phyloP scores from a whole-genome alignment of 495 filamentous ascomycete species.

The Daldinia concentrica region DNA sequence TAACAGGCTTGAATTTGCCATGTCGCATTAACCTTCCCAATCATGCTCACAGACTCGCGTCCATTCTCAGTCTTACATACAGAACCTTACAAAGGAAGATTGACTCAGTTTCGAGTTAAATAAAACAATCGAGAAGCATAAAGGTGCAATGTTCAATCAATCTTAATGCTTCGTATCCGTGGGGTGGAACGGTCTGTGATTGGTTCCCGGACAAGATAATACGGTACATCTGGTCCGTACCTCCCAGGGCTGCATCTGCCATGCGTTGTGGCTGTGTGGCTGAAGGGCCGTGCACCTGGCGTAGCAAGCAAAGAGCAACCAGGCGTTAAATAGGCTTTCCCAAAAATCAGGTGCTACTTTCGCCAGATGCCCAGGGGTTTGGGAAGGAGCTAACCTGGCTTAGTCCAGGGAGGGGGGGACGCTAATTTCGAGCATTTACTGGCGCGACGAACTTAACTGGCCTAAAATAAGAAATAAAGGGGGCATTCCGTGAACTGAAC shows the following conservation, averaged over 20 bases:
- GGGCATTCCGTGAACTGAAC: slow-evolving; percentile 19
- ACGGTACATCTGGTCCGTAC: background rate
- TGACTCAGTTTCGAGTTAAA: slow-evolving; percentile 15
- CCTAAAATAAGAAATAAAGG: slow-evolving; percentile 40
- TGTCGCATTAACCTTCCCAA: background rate
- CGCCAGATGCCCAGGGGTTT: slow-evolving; percentile 27
- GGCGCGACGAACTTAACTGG: slow-evolving; percentile 32
- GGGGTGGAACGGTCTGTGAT: slow-evolving; percentile 22
- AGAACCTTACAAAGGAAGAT: slow-evolving; percentile 5
- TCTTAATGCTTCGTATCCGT: slow-evolving; percentile 33
- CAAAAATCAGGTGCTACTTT: slow-evolving; percentile 25
- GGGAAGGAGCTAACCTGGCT: slow-evolving; percentile 7
- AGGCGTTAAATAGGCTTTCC: slow-evolving; percentile 1
- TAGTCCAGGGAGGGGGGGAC: slow-evolving; percentile 8
- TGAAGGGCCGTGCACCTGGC: slow-evolving; percentile 9
- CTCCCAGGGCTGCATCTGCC: slow-evolving; percentile 16
- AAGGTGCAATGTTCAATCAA: slow-evolving; percentile 31
- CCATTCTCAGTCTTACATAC: slow-evolving; percentile 1
- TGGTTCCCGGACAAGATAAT: slow-evolving; percentile 1
- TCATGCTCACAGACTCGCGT: background rate
- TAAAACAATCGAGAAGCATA: slow-evolving; percentile 13
- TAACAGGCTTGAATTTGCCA: too few species aligned
- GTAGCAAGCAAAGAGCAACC: background rate
- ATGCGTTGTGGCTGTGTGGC: slow-evolving; percentile 38
- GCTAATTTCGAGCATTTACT: slow-evolving; percentile 37